Evolutionary conservation across 78 protist genomes (phyloP).

Genomic region (Tieghemostelium lacteum): DNA sequence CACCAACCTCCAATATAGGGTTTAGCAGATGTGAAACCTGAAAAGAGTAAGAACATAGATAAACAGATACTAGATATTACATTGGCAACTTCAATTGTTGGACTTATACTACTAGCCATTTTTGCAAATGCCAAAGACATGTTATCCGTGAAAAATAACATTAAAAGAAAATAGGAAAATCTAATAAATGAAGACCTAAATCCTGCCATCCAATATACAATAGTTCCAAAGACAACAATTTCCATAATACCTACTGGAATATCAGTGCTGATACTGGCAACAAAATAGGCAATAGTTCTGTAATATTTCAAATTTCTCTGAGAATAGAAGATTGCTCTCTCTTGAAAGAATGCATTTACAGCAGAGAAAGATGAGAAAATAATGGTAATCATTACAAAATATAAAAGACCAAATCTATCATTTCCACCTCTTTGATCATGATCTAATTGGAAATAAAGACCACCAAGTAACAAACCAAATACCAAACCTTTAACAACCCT

Average conservation of each 20-base stretch:
- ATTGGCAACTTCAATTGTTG: constrained; percentile 61
- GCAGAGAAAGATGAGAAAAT: constrained; percentile 68
- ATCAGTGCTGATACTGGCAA: constrained; percentile 30
- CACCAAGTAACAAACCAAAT: constrained; percentile 44
- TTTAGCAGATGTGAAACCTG: constrained; percentile 76
- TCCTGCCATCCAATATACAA: constrained; percentile 61
- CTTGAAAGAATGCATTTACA: constrained; percentile 37
- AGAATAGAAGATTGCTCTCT: constrained; percentile 42
- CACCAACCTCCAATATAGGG: constrained; percentile 70
- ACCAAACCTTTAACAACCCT: constrained; percentile 34
- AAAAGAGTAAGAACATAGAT: constrained; percentile 44
- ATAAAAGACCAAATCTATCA: constrained; percentile 64
- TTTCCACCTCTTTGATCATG: constrained; percentile 42
- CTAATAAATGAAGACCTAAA: constrained; percentile 22
- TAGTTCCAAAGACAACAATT: constrained; percentile 48
- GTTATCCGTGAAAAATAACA: constrained; percentile 44
- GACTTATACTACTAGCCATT: constrained; percentile 25
- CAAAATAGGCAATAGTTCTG: constrained; percentile 47
- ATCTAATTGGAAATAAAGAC: constrained; percentile 24
- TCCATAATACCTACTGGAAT: constrained; percentile 59
- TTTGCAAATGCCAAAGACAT: constrained; percentile 54
- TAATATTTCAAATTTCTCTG: constrained; percentile 31
- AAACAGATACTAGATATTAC: constrained; percentile 19
- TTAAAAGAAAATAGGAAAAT: constrained; percentile 34
- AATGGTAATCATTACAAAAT: constrained; percentile 56